A percentile compares a stretch with the other conserved stretches of the same genome.
phyloP scores from a whole-genome alignment of 106 monocot species.

The Dioscorea dumetorum region DNA sequence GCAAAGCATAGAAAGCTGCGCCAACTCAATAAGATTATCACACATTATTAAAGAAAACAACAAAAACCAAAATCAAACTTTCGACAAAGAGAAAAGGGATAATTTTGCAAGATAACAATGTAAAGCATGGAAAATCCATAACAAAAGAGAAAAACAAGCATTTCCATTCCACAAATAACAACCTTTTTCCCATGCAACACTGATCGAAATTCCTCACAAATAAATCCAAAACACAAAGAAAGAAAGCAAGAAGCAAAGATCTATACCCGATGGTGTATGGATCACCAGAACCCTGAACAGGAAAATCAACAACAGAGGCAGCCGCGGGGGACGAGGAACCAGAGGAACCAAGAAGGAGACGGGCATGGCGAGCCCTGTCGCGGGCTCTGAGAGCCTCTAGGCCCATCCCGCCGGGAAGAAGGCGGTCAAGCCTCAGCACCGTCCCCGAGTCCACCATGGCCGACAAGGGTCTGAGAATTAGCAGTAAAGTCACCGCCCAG shows the following conservation, averaged over 20 bases:
- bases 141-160: background rate
- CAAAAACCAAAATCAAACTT: background rate
- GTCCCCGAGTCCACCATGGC: conserved; percentile 14
- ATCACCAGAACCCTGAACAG: conserved; percentile 71
- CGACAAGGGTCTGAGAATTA: background rate
- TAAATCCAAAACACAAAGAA: background rate
- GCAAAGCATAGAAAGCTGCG: background rate
- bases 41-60: background rate
- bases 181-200: background rate
- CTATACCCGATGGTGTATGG: conserved; percentile 86
- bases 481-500: background rate
- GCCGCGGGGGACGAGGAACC: background rate
- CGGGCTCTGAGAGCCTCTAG: conserved; percentile 23
- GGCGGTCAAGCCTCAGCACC: conserved; percentile 59
- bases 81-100: background rate
- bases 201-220: background rate
- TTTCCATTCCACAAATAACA: background rate
- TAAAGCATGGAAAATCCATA: background rate
- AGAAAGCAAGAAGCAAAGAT: background rate
- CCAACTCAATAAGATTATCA: background rate
- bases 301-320: conserved; percentile 67
- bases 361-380: conserved; percentile 44
- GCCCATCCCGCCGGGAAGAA: conserved; percentile 16
- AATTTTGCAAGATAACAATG: background rate
- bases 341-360: conserved; percentile 31